Conservation (phyloP, 371 early-diverging fungal species). For the Parasitella parasitica region DNA sequence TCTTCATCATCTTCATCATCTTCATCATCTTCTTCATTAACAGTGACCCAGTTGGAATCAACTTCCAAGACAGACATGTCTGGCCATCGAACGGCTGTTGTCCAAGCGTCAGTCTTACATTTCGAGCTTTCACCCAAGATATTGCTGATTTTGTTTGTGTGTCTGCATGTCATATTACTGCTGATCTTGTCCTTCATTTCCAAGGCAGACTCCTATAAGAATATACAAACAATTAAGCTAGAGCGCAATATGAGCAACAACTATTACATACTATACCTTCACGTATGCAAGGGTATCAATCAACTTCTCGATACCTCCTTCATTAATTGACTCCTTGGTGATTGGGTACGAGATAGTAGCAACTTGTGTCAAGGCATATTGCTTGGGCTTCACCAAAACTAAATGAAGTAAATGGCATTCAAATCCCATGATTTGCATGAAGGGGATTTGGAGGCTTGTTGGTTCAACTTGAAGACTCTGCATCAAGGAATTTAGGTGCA, state of each 20-base stretch:
- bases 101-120: conserved; percentile 3
- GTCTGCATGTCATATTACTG: not conserved
- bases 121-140: conserved; percentile 4
- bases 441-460: conserved; percentile 4
- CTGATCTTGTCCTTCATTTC: conserved; percentile 10
- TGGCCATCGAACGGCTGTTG: conserved; percentile 3
- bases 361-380: conserved; percentile 5
- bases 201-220: conserved; percentile 9
- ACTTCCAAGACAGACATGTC: conserved; percentile 8
- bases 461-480: conserved; percentile 2
- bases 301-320: conserved; percentile 12
- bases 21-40: conserved; percentile 6
- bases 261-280: conserved; percentile 13
- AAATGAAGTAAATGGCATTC: conserved; percentile 9
- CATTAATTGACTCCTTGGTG: not conserved
- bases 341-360: conserved; percentile 2
- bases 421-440: conserved; percentile 14
- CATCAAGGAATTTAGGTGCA: conserved; percentile 2
- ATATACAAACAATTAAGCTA: conserved; percentile 14
- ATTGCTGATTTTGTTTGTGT: conserved; percentile 6
- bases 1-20: not conserved
- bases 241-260: conserved; percentile 7
- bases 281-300: conserved; percentile 10
- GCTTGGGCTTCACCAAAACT: conserved; percentile 8
- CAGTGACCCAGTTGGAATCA: conserved; percentile 6